A percentile compares a stretch with the other conserved stretches of the same genome.
phyloP scores from a whole-genome alignment of 2,329 filamentous ascomycete species.

The Dendrostoma leiphaemia region DNA sequence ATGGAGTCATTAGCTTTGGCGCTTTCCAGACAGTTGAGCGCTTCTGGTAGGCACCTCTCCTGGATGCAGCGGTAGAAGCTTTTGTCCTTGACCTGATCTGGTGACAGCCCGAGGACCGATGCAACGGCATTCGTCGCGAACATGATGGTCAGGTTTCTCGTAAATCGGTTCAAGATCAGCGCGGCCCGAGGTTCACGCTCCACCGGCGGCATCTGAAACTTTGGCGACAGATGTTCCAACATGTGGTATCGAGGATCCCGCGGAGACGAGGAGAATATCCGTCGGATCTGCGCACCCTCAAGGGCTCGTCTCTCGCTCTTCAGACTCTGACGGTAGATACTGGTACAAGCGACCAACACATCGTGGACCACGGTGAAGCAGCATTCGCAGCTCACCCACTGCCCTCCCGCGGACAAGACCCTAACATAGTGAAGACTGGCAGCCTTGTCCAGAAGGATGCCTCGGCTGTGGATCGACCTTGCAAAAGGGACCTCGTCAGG shows the following conservation, averaged over 20 bases:
- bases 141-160: conserved; percentile 78
- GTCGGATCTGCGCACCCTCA: conserved; percentile 75
- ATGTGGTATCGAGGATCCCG: conserved; percentile 86
- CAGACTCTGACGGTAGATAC: conserved; percentile 67
- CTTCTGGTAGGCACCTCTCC: conserved; percentile 72
- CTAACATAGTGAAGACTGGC: conserved; percentile 79
- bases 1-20: conserved; percentile 91
- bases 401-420: conserved; percentile 64
- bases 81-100: conserved; percentile 67
- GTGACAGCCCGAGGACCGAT: conserved; percentile 70
- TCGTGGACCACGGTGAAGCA: conserved; percentile 88
- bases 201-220: conserved; percentile 65
- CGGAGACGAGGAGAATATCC: conserved; percentile 77
- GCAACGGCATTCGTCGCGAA: conserved; percentile 77
- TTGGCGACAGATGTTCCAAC: conserved; percentile 79
- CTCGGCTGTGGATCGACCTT: conserved; percentile 67
- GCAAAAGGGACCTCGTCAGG: conserved; percentile 77
- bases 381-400: conserved; percentile 80
- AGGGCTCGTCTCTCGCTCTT: conserved; percentile 73
- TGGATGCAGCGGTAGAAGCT: conserved; percentile 89
- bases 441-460: conserved; percentile 77
- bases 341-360: conserved; percentile 81
- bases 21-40: conserved; percentile 75
- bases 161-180: conserved; percentile 83
- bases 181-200: conserved; percentile 79